Conservation (phyloP, 306 rosid species). For the Mimosa bimucronata region DNA sequence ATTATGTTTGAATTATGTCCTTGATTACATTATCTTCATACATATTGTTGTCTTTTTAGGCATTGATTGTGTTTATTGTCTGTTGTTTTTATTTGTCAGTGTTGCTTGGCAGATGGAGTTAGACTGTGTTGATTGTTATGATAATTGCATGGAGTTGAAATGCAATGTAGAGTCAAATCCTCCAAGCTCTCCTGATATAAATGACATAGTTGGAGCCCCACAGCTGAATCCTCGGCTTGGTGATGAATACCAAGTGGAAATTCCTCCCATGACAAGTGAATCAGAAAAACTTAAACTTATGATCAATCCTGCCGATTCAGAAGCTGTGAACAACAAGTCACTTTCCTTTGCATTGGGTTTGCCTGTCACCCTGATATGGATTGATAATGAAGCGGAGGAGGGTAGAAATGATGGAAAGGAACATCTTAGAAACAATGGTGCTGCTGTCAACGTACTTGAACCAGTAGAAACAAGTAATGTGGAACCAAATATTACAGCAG, state of each 20-base stretch:
- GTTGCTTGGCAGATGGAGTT: slow-evolving; percentile 57
- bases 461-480: slow-evolving; percentile 37
- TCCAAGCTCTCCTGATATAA: slow-evolving; percentile 52
- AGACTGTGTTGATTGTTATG: slow-evolving; percentile 33
- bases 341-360: slow-evolving; percentile 58
- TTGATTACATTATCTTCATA: slow-evolving; percentile 28
- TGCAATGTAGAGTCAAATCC: slow-evolving; percentile 42
- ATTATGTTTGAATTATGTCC: slow-evolving; percentile 26
- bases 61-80: slow-evolving; percentile 14
- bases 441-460: slow-evolving; percentile 31
- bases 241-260: slow-evolving; percentile 62
- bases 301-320: slow-evolving; percentile 46
- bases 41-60: background rate
- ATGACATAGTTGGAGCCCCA: slow-evolving; percentile 49
- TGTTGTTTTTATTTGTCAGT: slow-evolving; percentile 25
- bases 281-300: slow-evolving; percentile 45
- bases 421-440: slow-evolving; percentile 38
- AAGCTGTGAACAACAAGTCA: slow-evolving; percentile 35
- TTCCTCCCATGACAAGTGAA: slow-evolving; percentile 57
- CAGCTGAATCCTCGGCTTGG: slow-evolving; percentile 62
- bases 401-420: slow-evolving; percentile 9
- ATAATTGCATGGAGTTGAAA: slow-evolving; percentile 45
- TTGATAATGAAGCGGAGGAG: slow-evolving; percentile 39
- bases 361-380: slow-evolving; percentile 57
- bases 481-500: slow-evolving; percentile 35